phyloP scores from a whole-genome alignment of 176 grass and related monocot species.

The Rhynchospora pubera region DNA sequence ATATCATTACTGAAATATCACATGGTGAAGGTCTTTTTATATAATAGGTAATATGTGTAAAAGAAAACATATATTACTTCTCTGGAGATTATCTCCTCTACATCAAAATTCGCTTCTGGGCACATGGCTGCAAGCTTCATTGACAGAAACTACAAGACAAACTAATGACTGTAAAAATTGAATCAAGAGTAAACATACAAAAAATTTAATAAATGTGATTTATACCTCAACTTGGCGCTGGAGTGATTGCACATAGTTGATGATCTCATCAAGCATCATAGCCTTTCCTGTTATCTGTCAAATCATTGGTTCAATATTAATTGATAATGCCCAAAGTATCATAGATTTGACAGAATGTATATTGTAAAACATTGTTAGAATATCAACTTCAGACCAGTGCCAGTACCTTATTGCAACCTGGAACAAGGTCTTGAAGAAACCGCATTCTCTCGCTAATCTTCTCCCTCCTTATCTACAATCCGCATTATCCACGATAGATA shows the following conservation, averaged over 20 bases:
- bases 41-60: not conserved
- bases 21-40: not conserved
- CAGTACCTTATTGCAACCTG: slow-evolving; percentile 77
- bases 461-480: slow-evolving; percentile 76
- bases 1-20: not conserved
- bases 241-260: slow-evolving; percentile 96
- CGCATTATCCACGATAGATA: not conserved
- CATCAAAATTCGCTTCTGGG: slow-evolving; percentile 44
- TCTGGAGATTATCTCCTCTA: slow-evolving; percentile 41
- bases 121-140: slow-evolving; percentile 73
- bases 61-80: slow-evolving; percentile 47
- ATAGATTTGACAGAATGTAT: not conserved
- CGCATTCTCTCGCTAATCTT: slow-evolving; percentile 97
- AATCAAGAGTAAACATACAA: not conserved
- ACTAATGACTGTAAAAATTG: not conserved
- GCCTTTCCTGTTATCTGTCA: slow-evolving; percentile 86
- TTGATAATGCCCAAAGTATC: not conserved
- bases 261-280: slow-evolving; percentile 99
- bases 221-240: slow-evolving; percentile 87
- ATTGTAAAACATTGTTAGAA: not conserved
- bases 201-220: not conserved
- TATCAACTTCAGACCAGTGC: not conserved
- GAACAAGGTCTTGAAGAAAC: slow-evolving; percentile 90
- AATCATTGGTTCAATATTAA: not conserved
- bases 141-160: slow-evolving; percentile 65